Evolutionary conservation across 2,329 filamentous ascomycete species (phyloP).

Genomic region (Hypoxylon sp.): DNA sequence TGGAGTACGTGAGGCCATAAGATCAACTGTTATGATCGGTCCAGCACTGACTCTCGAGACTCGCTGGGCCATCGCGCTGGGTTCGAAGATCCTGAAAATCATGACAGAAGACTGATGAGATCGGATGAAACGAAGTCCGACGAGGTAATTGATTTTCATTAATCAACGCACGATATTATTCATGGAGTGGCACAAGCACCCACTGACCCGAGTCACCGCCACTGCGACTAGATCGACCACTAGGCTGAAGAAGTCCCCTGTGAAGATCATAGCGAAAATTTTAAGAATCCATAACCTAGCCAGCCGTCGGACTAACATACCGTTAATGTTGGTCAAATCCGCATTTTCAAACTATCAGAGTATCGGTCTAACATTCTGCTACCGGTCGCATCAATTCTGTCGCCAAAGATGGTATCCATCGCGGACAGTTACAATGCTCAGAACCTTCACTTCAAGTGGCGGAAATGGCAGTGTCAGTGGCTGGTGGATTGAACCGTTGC

Average conservation of each 20-base stretch:
- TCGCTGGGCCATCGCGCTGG: constrained; percentile 3
- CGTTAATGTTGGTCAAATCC: not conserved
- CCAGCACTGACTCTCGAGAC: not conserved
- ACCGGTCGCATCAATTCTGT: not conserved
- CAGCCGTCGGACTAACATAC: not conserved
- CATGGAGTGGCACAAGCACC: constrained; percentile 11
- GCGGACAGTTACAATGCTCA: not conserved
- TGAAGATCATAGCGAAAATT: constrained; percentile 20
- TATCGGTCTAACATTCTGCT: not conserved
- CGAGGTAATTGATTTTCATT: constrained; percentile 17
- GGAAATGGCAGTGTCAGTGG: not conserved
- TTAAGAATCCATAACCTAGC: not conserved
- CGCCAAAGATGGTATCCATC: not conserved
- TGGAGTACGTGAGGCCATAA: constrained; percentile 5
- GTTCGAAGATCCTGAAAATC: constrained; percentile 22
- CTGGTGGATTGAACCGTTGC: not conserved
- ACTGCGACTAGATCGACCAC: constrained; percentile 22
- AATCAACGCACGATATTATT: constrained; percentile 32
- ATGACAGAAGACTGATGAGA: constrained; percentile 19
- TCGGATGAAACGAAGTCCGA: constrained; percentile 34
- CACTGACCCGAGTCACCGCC: constrained; percentile 33
- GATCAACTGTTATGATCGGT: constrained; percentile 30
- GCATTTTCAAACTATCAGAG: not conserved
- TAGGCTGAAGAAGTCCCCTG: constrained; percentile 13
- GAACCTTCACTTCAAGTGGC: not conserved